Conservation (phyloP, 2,329 filamentous ascomycete species). For the Trichoderma hamatum region DNA sequence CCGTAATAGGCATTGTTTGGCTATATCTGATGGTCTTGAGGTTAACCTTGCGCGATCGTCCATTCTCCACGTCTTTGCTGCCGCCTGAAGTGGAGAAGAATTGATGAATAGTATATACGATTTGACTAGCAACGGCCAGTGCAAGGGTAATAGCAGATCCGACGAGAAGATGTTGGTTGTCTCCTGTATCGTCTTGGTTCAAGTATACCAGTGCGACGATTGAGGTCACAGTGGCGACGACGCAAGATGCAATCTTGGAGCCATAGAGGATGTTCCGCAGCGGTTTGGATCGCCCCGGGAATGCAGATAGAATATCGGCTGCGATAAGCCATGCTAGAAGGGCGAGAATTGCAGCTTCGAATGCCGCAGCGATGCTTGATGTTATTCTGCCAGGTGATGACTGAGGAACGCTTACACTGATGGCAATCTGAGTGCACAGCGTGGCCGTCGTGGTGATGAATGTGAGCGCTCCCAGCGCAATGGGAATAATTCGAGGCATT, state of each 20-base stretch:
- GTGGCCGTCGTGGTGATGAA: conserved; percentile 29
- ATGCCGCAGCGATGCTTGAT: conserved; percentile 35
- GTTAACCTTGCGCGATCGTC: conserved; percentile 31
- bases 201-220: conserved; percentile 48
- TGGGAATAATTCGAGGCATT: conserved; percentile 18
- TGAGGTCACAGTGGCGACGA: conserved; percentile 50
- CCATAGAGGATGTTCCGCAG: conserved; percentile 36
- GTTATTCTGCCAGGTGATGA: conserved; percentile 27
- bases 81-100: conserved; percentile 45
- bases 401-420: conserved; percentile 24
- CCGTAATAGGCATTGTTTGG: conserved; percentile 44
- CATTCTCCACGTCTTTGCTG: conserved; percentile 36
- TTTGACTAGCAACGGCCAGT: conserved; percentile 50
- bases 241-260: conserved; percentile 44
- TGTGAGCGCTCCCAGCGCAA: conserved; percentile 28
- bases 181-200: conserved; percentile 32
- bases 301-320: conserved; percentile 35
- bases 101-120: conserved; percentile 52
- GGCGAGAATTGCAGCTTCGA: conserved; percentile 37
- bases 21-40: conserved; percentile 59
- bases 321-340: conserved; percentile 40
- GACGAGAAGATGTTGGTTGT: conserved; percentile 42
- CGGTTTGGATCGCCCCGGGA: conserved; percentile 34
- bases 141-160: conserved; percentile 51
- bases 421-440: conserved; percentile 31